Base-by-base conservation (phyloP, 441 rosid genomes). In the Erodium moschatum region DNA sequence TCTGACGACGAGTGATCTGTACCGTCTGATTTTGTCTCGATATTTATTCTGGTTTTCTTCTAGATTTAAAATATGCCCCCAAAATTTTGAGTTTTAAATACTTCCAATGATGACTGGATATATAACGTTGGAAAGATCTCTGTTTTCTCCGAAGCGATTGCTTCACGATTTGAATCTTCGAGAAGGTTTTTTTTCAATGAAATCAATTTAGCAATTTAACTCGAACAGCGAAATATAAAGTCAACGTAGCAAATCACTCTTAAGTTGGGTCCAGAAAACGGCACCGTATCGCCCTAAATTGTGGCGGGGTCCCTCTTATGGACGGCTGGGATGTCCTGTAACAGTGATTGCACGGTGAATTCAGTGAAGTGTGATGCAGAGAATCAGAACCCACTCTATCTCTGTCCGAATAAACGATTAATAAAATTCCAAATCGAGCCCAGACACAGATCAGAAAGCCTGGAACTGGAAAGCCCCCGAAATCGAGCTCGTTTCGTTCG, bases 1-100 rank as follows among this genome's bases (percentile, higher is more conserved):
- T 60, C 64, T 2, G 64, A 60, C 11, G 64, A 60, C 27, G 64
- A 60, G 64, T 60, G 33, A 60, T 60, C 18, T 35, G 40, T 2
- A 35, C 40, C 40, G 40, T 35, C 40, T 5, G 40, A 5, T 35
- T 35, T 35, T 33, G 4, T 33, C 38, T 33, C 38, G 38, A 6
- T 35, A 5, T 48, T 48, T 46, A 0, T 48, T 48, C 56, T 48
- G 15, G 56, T 35, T 48, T 48, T 46, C 4, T 48, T 48, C 56
- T 48, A 16, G 56, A 15, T 46, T 46, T 46, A 3, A 46, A 46
- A 46, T 46, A 12, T 12, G 52, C 52, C 10, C 15, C 56, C 40
- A 13, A 48, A n/a, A 13, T 48, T 48, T 48, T 48, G 56, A 35
- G 40, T 5, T 35, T 35, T 5, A 8, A 35, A 35, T 35, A 42